Conservation (phyloP, 2,329 filamentous ascomycete species). For the Fusarium robinianum region DNA sequence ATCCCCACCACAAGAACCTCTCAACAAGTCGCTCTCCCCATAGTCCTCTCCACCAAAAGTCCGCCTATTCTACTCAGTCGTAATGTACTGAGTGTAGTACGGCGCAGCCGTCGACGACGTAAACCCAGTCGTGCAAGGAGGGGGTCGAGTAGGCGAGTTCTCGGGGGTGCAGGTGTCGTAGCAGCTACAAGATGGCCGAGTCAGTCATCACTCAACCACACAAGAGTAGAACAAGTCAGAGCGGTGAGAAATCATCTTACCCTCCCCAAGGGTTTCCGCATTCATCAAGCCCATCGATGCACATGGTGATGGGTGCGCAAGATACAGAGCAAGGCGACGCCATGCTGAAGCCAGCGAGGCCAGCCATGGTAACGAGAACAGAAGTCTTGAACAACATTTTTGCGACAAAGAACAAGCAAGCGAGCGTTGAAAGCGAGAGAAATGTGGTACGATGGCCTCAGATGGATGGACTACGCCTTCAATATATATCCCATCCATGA, state of each 20-base stretch:
- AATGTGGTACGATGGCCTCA: too few species aligned
- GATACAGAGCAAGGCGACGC: slow-evolving; percentile 8
- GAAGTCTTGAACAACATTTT: slow-evolving; percentile 19
- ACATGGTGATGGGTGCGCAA: slow-evolving; percentile 23
- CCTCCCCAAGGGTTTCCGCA: slow-evolving; percentile 37
- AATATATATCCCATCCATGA: too few species aligned
- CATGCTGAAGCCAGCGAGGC: slow-evolving; percentile 14
- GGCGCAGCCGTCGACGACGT: slow-evolving; percentile 26
- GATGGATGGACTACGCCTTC: too few species aligned
- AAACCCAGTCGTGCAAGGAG: slow-evolving; percentile 31
- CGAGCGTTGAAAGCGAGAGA: too few species aligned
- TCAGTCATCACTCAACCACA: slow-evolving; percentile 1
- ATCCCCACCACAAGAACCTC: too few species aligned
- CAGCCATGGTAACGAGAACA: slow-evolving; percentile 9
- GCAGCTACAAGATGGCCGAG: slow-evolving; percentile 33
- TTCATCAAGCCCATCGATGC: slow-evolving; percentile 36
- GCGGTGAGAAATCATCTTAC: slow-evolving; percentile 18
- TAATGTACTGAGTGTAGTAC: too few species aligned
- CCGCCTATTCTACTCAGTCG: too few species aligned
- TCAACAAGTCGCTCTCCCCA: too few species aligned
- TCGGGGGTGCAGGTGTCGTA: slow-evolving; percentile 38
- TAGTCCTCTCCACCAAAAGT: too few species aligned
- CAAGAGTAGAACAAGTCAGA: not conserved
- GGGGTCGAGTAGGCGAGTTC: slow-evolving; percentile 25
- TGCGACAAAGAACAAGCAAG: too few species aligned